Percentiles rank a stretch among this genome's conserved stretches.
phyloP scores from a whole-genome alignment of 768 basidiomycete genomes.

The Lactarius akahatsu region DNA sequence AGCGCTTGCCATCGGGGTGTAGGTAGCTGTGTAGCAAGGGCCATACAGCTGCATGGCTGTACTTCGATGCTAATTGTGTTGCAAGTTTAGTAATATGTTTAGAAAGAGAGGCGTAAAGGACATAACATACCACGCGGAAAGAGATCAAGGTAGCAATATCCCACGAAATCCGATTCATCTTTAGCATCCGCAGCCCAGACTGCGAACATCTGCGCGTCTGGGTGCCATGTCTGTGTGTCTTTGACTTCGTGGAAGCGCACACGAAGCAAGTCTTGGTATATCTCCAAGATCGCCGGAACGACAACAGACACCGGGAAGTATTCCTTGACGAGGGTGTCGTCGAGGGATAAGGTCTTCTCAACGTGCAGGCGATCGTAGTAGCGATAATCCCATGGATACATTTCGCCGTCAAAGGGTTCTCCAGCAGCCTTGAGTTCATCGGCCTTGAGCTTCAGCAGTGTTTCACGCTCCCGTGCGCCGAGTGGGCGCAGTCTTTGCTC shows the following conservation, averaged over 20 bases:
- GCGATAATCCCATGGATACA: conserved; percentile 86
- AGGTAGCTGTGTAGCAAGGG: conserved; percentile 66
- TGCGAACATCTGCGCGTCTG: conserved; percentile 82
- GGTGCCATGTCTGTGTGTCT: conserved; percentile 76
- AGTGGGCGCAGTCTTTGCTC: conserved; percentile 72
- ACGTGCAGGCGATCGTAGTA: conserved; percentile 67
- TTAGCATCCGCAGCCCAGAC: conserved; percentile 82
- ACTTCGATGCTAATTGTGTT: conserved; percentile 58
- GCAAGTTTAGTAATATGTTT: background rate
- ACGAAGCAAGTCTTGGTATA: conserved; percentile 80
- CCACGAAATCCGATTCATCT: conserved; percentile 70
- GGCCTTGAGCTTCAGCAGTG: conserved; percentile 70
- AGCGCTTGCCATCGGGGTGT: conserved; percentile 52
- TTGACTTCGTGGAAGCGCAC: conserved; percentile 57
- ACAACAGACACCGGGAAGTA: conserved; percentile 87
- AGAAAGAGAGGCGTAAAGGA: conserved; percentile 3
- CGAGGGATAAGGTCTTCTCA: conserved; percentile 65
- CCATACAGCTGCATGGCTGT: conserved; percentile 88
- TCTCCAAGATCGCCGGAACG: conserved; percentile 75
- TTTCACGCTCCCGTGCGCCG: conserved; percentile 62
- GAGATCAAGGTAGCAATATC: conserved; percentile 85
- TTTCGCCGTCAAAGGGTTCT: conserved; percentile 64
- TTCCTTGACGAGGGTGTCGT: conserved; percentile 79
- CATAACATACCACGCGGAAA: conserved; percentile 68
- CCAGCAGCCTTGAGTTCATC: conserved; percentile 64